These are phyloP conservation scores for Alnus rubra DNA, from an alignment of 306 rosid species.

Conservation along the genomic window DNA sequence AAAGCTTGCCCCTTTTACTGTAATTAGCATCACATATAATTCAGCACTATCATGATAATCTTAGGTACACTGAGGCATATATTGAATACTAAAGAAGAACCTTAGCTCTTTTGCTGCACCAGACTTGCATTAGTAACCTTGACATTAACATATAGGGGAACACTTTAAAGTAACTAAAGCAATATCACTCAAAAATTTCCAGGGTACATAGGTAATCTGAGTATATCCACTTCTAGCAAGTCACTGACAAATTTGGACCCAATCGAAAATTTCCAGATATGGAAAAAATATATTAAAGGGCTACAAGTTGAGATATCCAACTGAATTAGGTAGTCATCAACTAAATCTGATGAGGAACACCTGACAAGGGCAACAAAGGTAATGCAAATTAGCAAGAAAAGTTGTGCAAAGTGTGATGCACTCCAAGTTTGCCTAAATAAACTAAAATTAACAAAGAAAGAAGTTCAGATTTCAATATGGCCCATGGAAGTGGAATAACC, in stretches of 20 bases:
- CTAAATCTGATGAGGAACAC: conserved; percentile 4
- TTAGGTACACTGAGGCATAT: too few species aligned
- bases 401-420: not conserved
- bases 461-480: not conserved
- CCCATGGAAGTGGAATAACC: not conserved
- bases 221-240: not conserved
- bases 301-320: not conserved
- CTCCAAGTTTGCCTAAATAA: not conserved
- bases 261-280: not conserved
- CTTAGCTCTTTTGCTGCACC: too few species aligned
- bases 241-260: not conserved
- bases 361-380: not conserved
- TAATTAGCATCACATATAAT: too few species aligned
- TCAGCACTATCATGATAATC: too few species aligned
- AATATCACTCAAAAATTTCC: too few species aligned
- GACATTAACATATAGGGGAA: too few species aligned
- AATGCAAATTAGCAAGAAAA: not conserved
- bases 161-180: too few species aligned
- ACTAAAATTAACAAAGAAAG: not conserved
- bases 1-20: too few species aligned
- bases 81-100: too few species aligned
- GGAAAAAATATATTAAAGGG: not conserved
- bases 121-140: too few species aligned
- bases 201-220: not conserved
- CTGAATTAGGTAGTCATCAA: not conserved